Conservation (phyloP, 2,329 filamentous ascomycete genomes). For the Lasiodiplodia hormozganensis region DNA sequence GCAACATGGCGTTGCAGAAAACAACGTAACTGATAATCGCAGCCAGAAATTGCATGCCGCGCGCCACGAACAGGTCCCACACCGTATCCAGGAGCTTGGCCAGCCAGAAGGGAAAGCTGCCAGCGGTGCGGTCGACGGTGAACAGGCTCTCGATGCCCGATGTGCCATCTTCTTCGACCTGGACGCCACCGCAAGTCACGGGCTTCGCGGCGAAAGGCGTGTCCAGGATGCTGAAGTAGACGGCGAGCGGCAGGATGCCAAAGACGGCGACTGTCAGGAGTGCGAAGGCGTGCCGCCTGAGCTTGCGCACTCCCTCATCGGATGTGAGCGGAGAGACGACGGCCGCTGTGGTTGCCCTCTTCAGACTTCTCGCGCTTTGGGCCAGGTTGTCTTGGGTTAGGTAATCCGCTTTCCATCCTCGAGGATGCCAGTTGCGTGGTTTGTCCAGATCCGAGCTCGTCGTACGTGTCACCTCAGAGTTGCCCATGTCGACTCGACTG, state of each 20-base stretch:
- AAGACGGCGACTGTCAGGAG: background rate
- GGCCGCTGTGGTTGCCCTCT: background rate
- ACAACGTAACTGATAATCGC: constrained; percentile 41
- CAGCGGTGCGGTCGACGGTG: constrained; percentile 38
- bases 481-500: background rate
- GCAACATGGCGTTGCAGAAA: constrained; percentile 43
- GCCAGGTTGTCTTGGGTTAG: background rate
- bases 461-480: background rate
- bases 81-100: constrained; percentile 46
- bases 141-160: constrained; percentile 35
- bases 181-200: background rate
- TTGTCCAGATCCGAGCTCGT: constrained; percentile 1
- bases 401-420: background rate
- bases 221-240: background rate
- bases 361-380: background rate
- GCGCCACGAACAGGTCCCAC: constrained; percentile 44
- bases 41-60: constrained; percentile 42
- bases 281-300: background rate
- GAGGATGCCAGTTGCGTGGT: background rate
- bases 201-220: constrained; percentile 4
- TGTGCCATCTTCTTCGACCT: background rate
- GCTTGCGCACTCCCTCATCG: background rate
- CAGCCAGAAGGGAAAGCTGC: constrained; percentile 38
- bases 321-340: background rate
- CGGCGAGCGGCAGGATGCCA: constrained; percentile 3